Conservation (phyloP, 352 stramenopile genomes). For the Phytophthora quininea region DNA sequence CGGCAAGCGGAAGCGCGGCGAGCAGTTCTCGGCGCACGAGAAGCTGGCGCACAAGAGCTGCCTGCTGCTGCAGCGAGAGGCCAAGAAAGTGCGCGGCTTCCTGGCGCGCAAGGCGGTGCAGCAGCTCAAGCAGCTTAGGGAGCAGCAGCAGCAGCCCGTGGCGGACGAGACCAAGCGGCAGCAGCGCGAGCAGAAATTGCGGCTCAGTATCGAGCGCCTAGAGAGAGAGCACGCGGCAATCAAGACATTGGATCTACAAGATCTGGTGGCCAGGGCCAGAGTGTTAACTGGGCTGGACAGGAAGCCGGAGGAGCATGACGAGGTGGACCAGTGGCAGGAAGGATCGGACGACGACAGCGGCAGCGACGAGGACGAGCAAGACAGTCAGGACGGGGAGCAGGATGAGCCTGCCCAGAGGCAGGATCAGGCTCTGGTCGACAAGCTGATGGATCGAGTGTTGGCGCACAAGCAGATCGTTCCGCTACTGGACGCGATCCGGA, state of each 20-base stretch:
- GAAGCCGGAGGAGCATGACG: constrained; percentile 25
- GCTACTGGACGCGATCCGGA: constrained; percentile 63
- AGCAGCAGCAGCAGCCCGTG: constrained; percentile 36
- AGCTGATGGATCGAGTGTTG: constrained; percentile 64
- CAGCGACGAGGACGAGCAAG: constrained; percentile 18
- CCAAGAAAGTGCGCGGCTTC: constrained; percentile 77
- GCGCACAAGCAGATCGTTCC: constrained; percentile 75
- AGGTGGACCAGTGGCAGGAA: constrained; percentile 24
- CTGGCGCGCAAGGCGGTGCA: constrained; percentile 68
- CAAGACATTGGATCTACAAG: constrained; percentile 62
- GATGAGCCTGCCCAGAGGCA: constrained; percentile 28
- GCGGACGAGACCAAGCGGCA: constrained; percentile 43
- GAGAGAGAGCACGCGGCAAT: constrained; percentile 64
- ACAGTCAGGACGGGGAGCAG: constrained; percentile 6
- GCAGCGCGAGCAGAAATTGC: constrained; percentile 53
- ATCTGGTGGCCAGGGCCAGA: constrained; percentile 48
- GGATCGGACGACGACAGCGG: constrained; percentile 23
- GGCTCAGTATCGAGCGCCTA: constrained; percentile 41
- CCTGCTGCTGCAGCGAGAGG: constrained; percentile 71
- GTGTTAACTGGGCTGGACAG: constrained; percentile 51
- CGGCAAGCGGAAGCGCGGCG: constrained; percentile 57
- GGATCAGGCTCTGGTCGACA: constrained; percentile 33
- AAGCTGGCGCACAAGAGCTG: constrained; percentile 77
- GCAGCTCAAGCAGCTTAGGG: constrained; percentile 71
- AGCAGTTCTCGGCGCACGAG: constrained; percentile 61